A percentile compares a stretch with the other conserved stretches of the same genome.
Conservation (phyloP, 139 green algal genomes). For the Axilococcus clingmanii region DNA sequence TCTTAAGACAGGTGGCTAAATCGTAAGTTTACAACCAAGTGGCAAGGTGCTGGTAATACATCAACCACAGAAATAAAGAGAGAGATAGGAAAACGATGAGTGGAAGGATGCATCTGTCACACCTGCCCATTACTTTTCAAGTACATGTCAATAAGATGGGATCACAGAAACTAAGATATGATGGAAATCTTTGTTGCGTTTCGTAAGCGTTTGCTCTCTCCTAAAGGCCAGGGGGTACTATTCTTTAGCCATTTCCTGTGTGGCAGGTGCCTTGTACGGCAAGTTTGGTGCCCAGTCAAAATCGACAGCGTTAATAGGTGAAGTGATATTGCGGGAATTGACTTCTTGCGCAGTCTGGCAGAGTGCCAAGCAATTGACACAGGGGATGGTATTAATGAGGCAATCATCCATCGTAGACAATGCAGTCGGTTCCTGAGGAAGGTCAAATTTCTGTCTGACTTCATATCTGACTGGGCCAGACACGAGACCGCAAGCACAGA, state of each 20-base stretch:
- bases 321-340: neutral
- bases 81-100: too few species aligned
- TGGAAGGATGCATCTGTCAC: too few species aligned
- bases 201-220: too few species aligned
- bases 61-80: too few species aligned
- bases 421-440: neutral
- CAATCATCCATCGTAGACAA: constrained; percentile 4
- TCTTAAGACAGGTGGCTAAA: too few species aligned
- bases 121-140: too few species aligned
- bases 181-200: too few species aligned
- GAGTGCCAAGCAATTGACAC: neutral
- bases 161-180: too few species aligned
- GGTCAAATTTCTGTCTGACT: neutral
- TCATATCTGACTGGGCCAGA: neutral
- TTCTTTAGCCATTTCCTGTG: constrained; percentile 6
- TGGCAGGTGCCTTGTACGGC: constrained; percentile 1
- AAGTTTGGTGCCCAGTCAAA: constrained; percentile 2
- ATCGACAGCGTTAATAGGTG: constrained; percentile 1
- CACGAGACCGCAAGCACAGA: constrained; percentile 3
- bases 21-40: too few species aligned
- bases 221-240: too few species aligned
- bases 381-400: constrained; percentile 8
- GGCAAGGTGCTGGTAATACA: too few species aligned
- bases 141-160: too few species aligned
- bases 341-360: constrained; percentile 3